Evolutionary conservation across 2,329 filamentous ascomycete species (phyloP).

Genomic region (Dothistroma pini): DNA sequence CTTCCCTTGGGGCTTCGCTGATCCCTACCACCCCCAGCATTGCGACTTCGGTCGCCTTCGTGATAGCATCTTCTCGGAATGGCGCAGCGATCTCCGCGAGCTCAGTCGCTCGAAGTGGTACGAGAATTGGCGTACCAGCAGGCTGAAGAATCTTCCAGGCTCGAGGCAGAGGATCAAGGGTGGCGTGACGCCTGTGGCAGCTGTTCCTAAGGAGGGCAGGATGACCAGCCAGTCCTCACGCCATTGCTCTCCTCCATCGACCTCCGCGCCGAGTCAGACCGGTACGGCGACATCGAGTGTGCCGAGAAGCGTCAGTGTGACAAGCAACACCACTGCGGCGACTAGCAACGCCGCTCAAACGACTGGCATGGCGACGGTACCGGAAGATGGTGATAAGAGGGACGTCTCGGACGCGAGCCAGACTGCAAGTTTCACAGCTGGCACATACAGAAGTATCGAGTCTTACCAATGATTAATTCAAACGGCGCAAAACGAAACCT

Average conservation of each 20-base stretch:
- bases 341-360: background rate
- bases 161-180: conserved; percentile 29
- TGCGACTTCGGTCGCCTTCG: conserved; percentile 91
- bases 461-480: background rate
- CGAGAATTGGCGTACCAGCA: conserved; percentile 79
- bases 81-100: conserved; percentile 86
- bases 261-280: conserved; percentile 2
- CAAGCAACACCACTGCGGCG: background rate
- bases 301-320: background rate
- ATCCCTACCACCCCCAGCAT: conserved; percentile 85
- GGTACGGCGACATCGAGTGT: background rate
- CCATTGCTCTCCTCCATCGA: conserved; percentile 11
- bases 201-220: conserved; percentile 33
- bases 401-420: conserved; percentile 1
- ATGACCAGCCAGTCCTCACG: conserved; percentile 15
- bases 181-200: conserved; percentile 35
- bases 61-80: conserved; percentile 88
- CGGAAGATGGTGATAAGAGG: background rate
- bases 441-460: conserved; percentile 3
- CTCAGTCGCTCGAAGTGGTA: conserved; percentile 92
- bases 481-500: background rate
- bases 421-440: conserved; percentile 6
- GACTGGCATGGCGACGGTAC: background rate
- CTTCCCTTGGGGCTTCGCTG: conserved; percentile 96
- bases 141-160: conserved; percentile 39